Base-by-base conservation (phyloP, 2,329 filamentous ascomycete species). In the Helotiales sp. region DNA sequence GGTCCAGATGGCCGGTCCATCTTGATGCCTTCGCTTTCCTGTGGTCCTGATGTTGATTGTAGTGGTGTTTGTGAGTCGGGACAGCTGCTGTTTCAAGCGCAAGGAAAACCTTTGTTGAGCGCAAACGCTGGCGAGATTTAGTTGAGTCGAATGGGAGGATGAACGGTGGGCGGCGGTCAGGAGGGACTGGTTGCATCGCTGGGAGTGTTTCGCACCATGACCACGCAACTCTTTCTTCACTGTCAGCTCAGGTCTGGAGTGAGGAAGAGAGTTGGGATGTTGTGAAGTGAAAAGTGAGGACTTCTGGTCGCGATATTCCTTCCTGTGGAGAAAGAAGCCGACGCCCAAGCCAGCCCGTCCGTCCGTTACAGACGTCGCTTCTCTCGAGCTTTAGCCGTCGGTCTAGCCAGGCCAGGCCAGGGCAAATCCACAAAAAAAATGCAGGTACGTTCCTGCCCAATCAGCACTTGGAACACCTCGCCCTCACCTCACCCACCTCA, bases 1-100 rank as follows among this genome's bases (percentile, higher is more conserved):
- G 74, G 74, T 63, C 76, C 77, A 15, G 72, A 71, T 54, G 74
- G 73, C 30, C 76, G 70, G 43, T 78, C 76, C 77, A 78, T 77
- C 59, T 66, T 61, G 47, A 67, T 64, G 52, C 64, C 59, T 72
- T 66, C 65, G 22, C 58, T 64, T 43, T 52, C 47, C 32, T 17
- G 13, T 37, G 47, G 22, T 30, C 30, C 32, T 54, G 24, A 61
- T 22, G 22, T 45, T 43, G 45, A 40, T 20, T 40, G 47, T 57
- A 59, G 40, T 30, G 50, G 63, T 45, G 45, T n/a, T 65, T 61
- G 30, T 24, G 45, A 43, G 63, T 47, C 24, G 43, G 45, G 50
- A 50, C 30, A 54, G 32, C 11, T 34, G 32, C 8, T 45, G 63
- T 61, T 61, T 55, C 63, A 61, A 61, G 50, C 45, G 54, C 22